Percentiles rank a stretch among this genome's conserved stretches.
phyloP scores from a whole-genome alignment of 441 rosid species.

The Arabidopsis hybrid region DNA sequence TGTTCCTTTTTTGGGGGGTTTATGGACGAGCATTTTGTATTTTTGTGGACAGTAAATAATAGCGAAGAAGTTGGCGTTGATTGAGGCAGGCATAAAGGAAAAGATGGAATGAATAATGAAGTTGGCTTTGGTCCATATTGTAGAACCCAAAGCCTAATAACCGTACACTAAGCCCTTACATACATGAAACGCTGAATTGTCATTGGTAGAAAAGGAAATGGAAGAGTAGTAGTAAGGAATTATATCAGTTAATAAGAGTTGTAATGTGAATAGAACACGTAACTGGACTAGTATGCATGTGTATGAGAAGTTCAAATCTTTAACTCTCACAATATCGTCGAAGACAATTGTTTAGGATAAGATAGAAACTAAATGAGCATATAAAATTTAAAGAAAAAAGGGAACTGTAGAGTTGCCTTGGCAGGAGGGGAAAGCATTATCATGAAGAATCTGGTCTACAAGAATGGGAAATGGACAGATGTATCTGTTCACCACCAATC shows the following conservation, averaged over 20 bases:
- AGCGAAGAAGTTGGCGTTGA: not conserved
- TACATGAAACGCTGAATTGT: not conserved
- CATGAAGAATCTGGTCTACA: conserved; percentile 21
- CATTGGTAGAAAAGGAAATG: not conserved
- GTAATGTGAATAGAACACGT: conserved; percentile 25
- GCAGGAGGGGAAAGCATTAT: conserved; percentile 27
- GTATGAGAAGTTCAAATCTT: conserved; percentile 9
- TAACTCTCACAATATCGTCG: not conserved
- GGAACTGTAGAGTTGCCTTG: conserved; percentile 41
- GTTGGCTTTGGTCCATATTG: not conserved
- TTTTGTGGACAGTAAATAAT: not conserved
- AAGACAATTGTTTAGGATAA: conserved; percentile 1
- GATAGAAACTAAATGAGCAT: conserved; percentile 19
- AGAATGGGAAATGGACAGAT: not conserved
- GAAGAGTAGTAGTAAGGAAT: not conserved
- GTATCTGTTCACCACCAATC: conserved; percentile 17
- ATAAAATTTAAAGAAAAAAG: not conserved
- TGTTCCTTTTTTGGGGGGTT: not conserved
- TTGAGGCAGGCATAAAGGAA: not conserved
- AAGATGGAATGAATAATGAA: not conserved
- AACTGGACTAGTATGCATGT: conserved; percentile 1
- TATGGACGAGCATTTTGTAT: not conserved
- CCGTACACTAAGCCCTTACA: not conserved
- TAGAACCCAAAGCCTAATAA: not conserved
- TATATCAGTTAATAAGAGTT: conserved; percentile 6